A percentile compares a stretch with the other conserved stretches of the same genome.
Conservation (phyloP, 345 rosid species). For the Populus deltoides region DNA sequence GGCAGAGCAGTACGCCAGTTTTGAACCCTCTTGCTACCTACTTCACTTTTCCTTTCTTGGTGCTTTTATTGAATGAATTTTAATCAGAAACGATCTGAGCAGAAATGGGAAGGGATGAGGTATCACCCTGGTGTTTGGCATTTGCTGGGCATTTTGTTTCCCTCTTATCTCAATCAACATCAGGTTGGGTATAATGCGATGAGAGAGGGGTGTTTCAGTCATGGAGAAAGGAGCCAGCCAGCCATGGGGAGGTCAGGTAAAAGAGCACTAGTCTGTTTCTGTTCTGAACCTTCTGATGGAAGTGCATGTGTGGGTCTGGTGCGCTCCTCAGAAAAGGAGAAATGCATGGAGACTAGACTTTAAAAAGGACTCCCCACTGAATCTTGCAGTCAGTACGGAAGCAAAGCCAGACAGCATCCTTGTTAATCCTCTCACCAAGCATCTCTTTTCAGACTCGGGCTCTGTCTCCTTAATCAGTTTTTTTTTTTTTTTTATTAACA, state of each 20-base stretch:
- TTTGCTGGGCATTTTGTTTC: no score
- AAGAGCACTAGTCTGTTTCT: conserved; percentile 5
- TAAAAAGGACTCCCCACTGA: conserved; percentile 12
- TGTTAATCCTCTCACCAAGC: conserved; percentile 4
- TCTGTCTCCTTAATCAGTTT: background rate
- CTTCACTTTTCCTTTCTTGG: no score
- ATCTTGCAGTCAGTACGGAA: conserved; percentile 6
- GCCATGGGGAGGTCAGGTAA: background rate
- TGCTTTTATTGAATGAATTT: no score
- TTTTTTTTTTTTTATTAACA: no score
- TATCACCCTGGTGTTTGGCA: background rate
- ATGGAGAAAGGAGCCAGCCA: background rate
- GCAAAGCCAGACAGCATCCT: background rate
- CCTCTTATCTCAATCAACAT: no score
- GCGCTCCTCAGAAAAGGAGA: background rate
- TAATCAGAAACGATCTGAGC: no score
- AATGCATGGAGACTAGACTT: conserved; percentile 5
- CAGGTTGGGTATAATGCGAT: background rate
- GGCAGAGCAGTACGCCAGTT: no score
- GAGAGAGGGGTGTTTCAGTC: background rate
- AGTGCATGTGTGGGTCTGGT: conserved; percentile 24
- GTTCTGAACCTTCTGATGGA: conserved; percentile 30
- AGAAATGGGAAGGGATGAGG: background rate
- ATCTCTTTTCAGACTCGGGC: background rate
- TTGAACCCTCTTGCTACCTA: no score